Base-by-base conservation (phyloP, 768 basidiomycete genomes). In the Suillus plorans region DNA sequence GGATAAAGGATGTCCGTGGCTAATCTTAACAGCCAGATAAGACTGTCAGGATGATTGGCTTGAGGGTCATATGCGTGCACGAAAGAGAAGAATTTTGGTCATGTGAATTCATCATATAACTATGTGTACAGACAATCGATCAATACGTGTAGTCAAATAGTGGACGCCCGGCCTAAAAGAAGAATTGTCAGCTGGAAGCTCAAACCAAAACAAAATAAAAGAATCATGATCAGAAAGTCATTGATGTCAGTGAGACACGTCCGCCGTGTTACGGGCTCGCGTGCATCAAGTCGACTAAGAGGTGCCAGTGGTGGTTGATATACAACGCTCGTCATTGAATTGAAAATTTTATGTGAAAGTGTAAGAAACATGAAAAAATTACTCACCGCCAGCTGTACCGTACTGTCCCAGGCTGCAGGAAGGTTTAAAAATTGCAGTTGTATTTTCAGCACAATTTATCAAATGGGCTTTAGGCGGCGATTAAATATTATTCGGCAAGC, bases 271-370 rank as follows among this genome's bases (percentile, higher is more conserved):
- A 73, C 73, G 50, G 68, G 69, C 64, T 68, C 68, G 63, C 74
- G 75, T 74, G 81, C 70, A 80, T 76, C 86, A 87, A 74, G 84
- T 93, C 89, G 88, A 91, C 91, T 92, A 92, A 92, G 91, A 93
- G 91, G 91, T 92, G 90, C 91, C 91, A 93, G 86, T 84, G 62
- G 72, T 78, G 82, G 83, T 83, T 85, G 89, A 78, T 72, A 74
- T 81, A 85, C 90, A 91, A 92, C 90, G 84, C 91, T 93, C 91
- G 84, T 93, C 91, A 86, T 84, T 69, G 59, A 60, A 86, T 84
- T 69, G 59, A 58, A 70, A 66, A 16, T 12, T 39, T 50, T 44
- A 25, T 36, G 5, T 34, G n/a, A 31, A 39, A 31, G 10, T 12
- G 20, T 6, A 6, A 42, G 3, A 22, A 61, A 59, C 22, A 7